Percentiles rank a stretch among this genome's conserved stretches.
phyloP scores from a whole-genome alignment of 805 yeast genomes.

The Saccharomycopsis microspora region DNA sequence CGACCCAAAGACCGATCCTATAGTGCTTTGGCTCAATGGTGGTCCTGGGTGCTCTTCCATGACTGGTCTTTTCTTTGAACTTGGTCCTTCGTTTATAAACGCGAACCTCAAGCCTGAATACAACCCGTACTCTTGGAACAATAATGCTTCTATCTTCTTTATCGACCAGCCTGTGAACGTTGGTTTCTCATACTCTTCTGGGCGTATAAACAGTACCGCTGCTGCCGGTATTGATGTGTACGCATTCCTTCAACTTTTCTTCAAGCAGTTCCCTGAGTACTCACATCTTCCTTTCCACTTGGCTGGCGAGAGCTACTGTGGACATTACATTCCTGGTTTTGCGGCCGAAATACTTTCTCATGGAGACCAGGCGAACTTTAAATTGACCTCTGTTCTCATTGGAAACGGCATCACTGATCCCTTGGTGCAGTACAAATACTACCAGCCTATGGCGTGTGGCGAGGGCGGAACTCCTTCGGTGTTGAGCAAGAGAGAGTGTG shows the following conservation, averaged over 20 bases:
- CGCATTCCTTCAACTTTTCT: slow-evolving; percentile 74
- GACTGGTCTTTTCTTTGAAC: slow-evolving; percentile 82
- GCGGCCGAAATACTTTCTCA: slow-evolving; percentile 41
- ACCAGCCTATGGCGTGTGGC: slow-evolving; percentile 93
- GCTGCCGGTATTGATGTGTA: slow-evolving; percentile 77
- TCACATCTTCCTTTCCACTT: slow-evolving; percentile 45
- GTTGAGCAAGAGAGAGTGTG: slow-evolving; percentile 57
- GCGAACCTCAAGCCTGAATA: slow-evolving; percentile 51
- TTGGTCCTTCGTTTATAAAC: slow-evolving; percentile 77
- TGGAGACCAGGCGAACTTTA: slow-evolving; percentile 31
- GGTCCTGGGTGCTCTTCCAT: slow-evolving; percentile 95
- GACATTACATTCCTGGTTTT: slow-evolving; percentile 69
- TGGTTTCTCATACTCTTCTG: slow-evolving; percentile 72
- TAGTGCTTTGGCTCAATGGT: slow-evolving; percentile 83
- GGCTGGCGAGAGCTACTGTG: slow-evolving; percentile 80
- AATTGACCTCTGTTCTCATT: slow-evolving; percentile 69
- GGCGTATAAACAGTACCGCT: slow-evolving; percentile 50
- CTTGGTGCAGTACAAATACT: slow-evolving; percentile 62
- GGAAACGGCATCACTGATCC: slow-evolving; percentile 94
- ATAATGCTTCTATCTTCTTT: slow-evolving; percentile 80
- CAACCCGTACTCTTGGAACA: slow-evolving; percentile 87
- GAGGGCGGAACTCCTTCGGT: slow-evolving; percentile 61
- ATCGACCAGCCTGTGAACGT: slow-evolving; percentile 92
- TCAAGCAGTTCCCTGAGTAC: slow-evolving; percentile 71
- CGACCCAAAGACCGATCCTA: slow-evolving; percentile 78